phyloP scores from a whole-genome alignment of 306 rosid species.

The Acacia confusa region DNA sequence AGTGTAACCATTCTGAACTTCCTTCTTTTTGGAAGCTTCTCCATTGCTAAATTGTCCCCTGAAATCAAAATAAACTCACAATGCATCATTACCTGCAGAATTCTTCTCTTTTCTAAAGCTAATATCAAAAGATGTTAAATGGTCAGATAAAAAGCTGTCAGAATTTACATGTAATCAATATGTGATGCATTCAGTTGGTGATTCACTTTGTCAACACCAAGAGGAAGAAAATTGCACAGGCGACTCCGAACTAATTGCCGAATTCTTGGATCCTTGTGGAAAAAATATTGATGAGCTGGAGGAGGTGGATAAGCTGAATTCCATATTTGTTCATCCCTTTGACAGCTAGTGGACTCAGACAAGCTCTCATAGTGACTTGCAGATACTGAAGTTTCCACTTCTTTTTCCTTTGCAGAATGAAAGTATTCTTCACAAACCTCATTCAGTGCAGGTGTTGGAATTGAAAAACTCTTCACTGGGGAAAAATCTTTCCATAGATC shows the following conservation, averaged over 20 bases:
- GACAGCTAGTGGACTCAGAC: constrained; percentile 34
- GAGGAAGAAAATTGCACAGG: constrained; percentile 59
- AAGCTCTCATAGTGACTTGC: constrained; percentile 5
- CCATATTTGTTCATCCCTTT: constrained; percentile 43
- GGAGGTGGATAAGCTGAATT: constrained; percentile 46
- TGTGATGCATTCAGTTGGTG: constrained; percentile 48
- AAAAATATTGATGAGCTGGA: constrained; percentile 76
- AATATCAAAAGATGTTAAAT: constrained; percentile 10
- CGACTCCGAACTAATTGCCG: constrained; percentile 59
- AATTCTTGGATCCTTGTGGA: constrained; percentile 69
- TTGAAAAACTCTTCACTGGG: constrained; percentile 47
- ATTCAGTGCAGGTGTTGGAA: constrained; percentile 83
- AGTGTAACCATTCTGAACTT: constrained; percentile 33
- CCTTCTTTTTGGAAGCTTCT: constrained; percentile 50
- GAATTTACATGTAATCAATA: constrained; percentile 78
- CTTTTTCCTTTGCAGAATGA: constrained; percentile 37
- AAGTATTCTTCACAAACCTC: constrained; percentile 74
- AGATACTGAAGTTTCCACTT: constrained; percentile 25
- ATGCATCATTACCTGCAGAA: not conserved
- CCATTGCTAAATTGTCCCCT: constrained; percentile 82
- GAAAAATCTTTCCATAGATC: constrained; percentile 74
- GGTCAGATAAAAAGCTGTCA: constrained; percentile 1
- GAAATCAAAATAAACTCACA: constrained; percentile 32
- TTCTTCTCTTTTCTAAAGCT: not conserved
- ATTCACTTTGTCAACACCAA: constrained; percentile 55